Conservation (phyloP, 371 early-diverging fungal species). For the Ordospora colligata region DNA sequence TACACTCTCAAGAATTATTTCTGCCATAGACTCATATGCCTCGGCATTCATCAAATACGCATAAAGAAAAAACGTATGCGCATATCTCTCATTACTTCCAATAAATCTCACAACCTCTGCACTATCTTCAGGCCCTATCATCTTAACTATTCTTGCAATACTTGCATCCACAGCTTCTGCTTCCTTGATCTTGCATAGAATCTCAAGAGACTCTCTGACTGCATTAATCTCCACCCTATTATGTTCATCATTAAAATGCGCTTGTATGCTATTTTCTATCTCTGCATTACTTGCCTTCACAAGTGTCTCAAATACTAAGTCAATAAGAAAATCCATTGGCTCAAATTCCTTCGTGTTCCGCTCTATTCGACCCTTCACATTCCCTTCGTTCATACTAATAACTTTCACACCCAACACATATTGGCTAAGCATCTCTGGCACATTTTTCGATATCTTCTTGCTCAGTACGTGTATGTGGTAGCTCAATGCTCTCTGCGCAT, state of each 20-base stretch:
- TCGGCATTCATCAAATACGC: constrained; percentile 5
- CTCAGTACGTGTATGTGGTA: constrained; percentile 24
- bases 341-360: constrained; percentile 9
- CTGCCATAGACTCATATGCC: neutral
- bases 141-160: constrained; percentile 6
- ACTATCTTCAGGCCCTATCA: neutral
- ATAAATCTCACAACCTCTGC: constrained; percentile 4
- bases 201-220: neutral
- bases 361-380: neutral
- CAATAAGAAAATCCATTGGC: neutral
- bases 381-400: constrained; percentile 1
- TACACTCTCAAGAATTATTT: constrained; percentile 3
- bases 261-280: constrained; percentile 18
- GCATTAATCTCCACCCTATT: neutral
- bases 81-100: neutral
- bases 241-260: neutral
- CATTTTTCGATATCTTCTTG: constrained; percentile 6
- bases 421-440: neutral
- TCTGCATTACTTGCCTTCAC: constrained; percentile 11
- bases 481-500: constrained; percentile 26
- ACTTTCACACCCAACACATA: constrained; percentile 7
- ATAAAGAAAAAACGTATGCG: neutral
- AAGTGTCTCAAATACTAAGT: constrained; percentile 9
- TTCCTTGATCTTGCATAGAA: neutral
- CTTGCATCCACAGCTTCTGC: neutral